Percentiles rank a stretch among this genome's conserved stretches.
Evolutionary conservation across 1,284 basidiomycete species (phyloP).

Genomic region (Heterobasidion irregulare): DNA sequence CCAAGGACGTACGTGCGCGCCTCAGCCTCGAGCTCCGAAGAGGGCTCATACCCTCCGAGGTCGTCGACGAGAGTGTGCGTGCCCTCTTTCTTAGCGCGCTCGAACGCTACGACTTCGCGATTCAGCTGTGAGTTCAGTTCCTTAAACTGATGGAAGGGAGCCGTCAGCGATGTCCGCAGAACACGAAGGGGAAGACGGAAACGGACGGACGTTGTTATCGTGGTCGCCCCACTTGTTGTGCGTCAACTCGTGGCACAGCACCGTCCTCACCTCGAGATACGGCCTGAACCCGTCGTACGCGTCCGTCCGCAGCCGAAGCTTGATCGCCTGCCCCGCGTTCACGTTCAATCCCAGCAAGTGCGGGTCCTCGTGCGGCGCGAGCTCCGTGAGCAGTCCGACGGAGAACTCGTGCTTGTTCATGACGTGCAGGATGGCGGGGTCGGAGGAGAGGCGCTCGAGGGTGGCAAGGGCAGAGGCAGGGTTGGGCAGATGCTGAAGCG

Average conservation of each 20-base stretch:
- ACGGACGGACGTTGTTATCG: conserved; percentile 54
- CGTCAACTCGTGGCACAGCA: conserved; percentile 69
- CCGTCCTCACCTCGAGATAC: conserved; percentile 56
- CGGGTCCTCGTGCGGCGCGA: conserved; percentile 70
- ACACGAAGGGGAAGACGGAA: neutral
- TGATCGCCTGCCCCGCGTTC: conserved; percentile 54
- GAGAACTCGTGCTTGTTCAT: conserved; percentile 62
- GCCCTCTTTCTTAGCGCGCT: conserved; percentile 41
- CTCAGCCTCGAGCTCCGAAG: conserved; percentile 46
- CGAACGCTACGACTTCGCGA: conserved; percentile 62
- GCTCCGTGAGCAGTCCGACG: conserved; percentile 61
- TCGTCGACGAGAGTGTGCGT: conserved; percentile 41
- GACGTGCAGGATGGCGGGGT: conserved; percentile 59
- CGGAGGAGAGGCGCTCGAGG: conserved; percentile 50
- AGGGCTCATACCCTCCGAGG: conserved; percentile 37
- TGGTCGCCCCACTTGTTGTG: conserved; percentile 71
- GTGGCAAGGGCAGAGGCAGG: conserved; percentile 45
- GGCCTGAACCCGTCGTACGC: conserved; percentile 61
- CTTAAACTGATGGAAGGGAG: conserved; percentile 45
- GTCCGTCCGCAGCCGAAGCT: conserved; percentile 61
- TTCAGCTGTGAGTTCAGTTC: conserved; percentile 69
- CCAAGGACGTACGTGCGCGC: conserved; percentile 25
- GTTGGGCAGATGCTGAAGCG: conserved; percentile 55
- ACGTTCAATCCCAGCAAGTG: conserved; percentile 64
- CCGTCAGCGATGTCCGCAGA: no score